Evolutionary conservation across 805 yeast genomes (phyloP).

Genomic region (Schwanniomyces occidentalis): DNA sequence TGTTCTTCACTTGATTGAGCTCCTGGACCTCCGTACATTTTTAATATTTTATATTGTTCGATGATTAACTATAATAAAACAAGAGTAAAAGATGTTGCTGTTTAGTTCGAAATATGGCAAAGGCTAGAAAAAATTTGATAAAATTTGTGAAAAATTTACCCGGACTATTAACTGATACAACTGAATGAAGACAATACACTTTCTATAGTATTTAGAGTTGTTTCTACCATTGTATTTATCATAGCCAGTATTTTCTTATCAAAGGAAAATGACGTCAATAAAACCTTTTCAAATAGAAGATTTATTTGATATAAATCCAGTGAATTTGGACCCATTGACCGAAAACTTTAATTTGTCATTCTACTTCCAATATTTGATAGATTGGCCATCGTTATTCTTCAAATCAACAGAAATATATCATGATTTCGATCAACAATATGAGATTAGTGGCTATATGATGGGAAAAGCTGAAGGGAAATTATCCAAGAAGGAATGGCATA

Average conservation of each 20-base stretch:
- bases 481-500: conserved; percentile 80
- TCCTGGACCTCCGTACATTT: conserved; percentile 53
- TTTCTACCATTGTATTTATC: too few relatives aligned
- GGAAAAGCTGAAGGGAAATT: conserved; percentile 90
- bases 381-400: conserved; percentile 90
- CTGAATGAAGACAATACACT: too few relatives aligned
- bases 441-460: conserved; percentile 77
- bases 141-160: too few relatives aligned
- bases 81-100: too few relatives aligned
- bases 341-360: conserved; percentile 87
- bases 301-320: conserved; percentile 65
- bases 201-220: too few relatives aligned
- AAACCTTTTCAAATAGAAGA: conserved; percentile 88
- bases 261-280: conserved; percentile 71
- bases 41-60: conserved; percentile 1
- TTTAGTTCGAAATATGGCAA: too few relatives aligned
- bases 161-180: too few relatives aligned
- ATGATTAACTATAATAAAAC: too few relatives aligned
- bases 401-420: conserved; percentile 53
- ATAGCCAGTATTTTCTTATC: too few relatives aligned
- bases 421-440: conserved; percentile 15
- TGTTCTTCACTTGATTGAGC: conserved; percentile 59
- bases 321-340: conserved; percentile 86
- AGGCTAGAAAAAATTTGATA: too few relatives aligned
- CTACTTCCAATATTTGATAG: conserved; percentile 76